Conservation (phyloP, 2,329 filamentous ascomycete genomes). For the Colletotrichum tropicale region DNA sequence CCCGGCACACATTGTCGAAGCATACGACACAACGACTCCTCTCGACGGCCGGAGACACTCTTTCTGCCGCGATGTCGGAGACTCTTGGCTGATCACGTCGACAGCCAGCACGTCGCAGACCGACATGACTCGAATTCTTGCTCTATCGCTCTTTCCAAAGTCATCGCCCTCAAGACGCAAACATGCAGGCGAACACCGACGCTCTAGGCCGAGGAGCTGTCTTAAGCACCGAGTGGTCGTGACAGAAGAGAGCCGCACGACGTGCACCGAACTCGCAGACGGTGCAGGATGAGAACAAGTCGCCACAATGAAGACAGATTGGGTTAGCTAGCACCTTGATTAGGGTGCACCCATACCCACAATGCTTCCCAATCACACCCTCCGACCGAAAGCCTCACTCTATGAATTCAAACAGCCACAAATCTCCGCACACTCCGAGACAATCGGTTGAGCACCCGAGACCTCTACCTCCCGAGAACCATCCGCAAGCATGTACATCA, state of each 20-base stretch:
- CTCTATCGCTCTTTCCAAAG: not conserved
- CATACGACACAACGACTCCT: not conserved
- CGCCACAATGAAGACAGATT: not conserved
- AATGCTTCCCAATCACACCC: no score
- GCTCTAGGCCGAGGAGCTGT: not conserved
- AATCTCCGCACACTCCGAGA: not conserved
- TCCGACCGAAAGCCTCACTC: no score
- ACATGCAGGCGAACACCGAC: not conserved
- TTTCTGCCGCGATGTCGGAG: not conserved
- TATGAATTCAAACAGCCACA: not conserved
- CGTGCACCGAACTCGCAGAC: not conserved
- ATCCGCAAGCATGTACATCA: no score
- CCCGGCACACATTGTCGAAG: not conserved
- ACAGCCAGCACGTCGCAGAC: not conserved
- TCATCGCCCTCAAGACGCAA: not conserved
- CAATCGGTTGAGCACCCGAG: no score
- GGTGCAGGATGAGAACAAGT: not conserved
- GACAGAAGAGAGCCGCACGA: not conserved
- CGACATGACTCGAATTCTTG: not conserved
- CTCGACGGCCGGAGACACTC: not conserved
- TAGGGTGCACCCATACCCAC: no score
- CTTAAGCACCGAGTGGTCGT: not conserved
- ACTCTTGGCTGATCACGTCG: not conserved
- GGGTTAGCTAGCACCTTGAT: no score
- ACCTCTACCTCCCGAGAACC: no score